Conservation (phyloP, 192 early-diverging fungal species). For the Fimicolochytrium jonesii region DNA sequence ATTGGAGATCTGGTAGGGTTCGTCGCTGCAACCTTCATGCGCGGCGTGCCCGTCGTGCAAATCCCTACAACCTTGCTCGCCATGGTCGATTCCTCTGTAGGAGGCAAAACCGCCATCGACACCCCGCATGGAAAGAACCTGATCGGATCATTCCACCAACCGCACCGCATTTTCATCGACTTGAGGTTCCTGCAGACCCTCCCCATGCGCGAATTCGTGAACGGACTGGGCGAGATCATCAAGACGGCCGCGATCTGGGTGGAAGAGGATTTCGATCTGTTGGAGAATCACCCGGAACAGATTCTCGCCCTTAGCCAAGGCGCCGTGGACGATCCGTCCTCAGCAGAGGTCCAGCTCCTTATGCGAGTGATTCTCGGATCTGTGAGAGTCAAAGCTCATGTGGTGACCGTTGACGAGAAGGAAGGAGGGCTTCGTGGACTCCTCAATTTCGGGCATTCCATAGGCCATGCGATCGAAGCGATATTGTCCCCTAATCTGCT, state of each 20-base stretch:
- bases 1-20: constrained; percentile 90
- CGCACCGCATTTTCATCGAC: constrained; percentile 90
- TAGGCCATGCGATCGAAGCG: constrained; percentile 96
- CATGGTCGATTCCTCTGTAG: constrained; percentile 98
- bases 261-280: constrained; percentile 78
- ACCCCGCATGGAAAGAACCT: constrained; percentile 93
- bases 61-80: constrained; percentile 93
- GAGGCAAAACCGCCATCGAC: constrained; percentile 97
- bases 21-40: constrained; percentile 98
- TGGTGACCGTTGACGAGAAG: constrained; percentile 93
- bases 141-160: constrained; percentile 96
- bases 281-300: constrained; percentile 80
- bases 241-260: constrained; percentile 95
- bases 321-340: background rate
- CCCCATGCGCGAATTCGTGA: constrained; percentile 87
- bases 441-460: constrained; percentile 95
- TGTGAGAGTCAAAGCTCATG: constrained; percentile 86
- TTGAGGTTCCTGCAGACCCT: constrained; percentile 76
- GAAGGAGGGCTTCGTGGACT: constrained; percentile 91
- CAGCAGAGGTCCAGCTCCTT: constrained; percentile 38
- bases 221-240: constrained; percentile 97
- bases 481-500: constrained; percentile 82
- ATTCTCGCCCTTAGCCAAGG: constrained; percentile 55
- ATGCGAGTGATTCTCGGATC: constrained; percentile 83
- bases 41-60: constrained; percentile 90